A percentile compares a stretch with the other conserved stretches of the same genome.
These are phyloP conservation scores for Vigna angularis DNA, from an alignment of 306 rosid genomes.

Conservation along the genomic window DNA sequence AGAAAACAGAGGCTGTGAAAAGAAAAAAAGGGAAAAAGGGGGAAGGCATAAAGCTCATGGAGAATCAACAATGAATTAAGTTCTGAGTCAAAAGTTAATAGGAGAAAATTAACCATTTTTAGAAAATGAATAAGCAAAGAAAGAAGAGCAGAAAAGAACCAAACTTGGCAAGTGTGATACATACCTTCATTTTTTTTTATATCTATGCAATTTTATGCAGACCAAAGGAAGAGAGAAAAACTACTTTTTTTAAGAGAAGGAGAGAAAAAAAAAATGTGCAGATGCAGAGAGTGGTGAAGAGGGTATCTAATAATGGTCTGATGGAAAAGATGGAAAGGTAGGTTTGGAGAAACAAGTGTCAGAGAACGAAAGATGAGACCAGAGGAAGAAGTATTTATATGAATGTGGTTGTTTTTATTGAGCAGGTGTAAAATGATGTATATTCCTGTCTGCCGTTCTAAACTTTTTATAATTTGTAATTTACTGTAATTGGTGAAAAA, in stretches of 20 bases:
- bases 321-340: constrained; percentile 19
- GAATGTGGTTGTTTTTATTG: neutral
- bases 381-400: neutral
- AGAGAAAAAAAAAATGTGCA: neutral
- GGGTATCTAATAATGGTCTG: constrained; percentile 38
- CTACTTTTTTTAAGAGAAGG: constrained; percentile 17
- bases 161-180: constrained; percentile 43
- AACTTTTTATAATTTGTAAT: neutral
- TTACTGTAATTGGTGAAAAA: neutral
- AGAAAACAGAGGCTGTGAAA: neutral
- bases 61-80: constrained; percentile 45
- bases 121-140: neutral
- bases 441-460: neutral
- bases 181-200: constrained; percentile 70
- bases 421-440: neutral
- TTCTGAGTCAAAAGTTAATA: constrained; percentile 22
- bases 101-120: neutral
- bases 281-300: neutral
- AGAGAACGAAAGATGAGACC: constrained; percentile 16
- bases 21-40: neutral
- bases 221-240: constrained; percentile 30
- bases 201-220: constrained; percentile 37
- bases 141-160: constrained; percentile 6
- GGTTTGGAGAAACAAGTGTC: constrained; percentile 19
- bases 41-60: constrained; percentile 40